A percentile compares a stretch with the other conserved stretches of the same genome.
phyloP scores from a whole-genome alignment of 1,284 basidiomycete species.

The Puccinia polysora region DNA sequence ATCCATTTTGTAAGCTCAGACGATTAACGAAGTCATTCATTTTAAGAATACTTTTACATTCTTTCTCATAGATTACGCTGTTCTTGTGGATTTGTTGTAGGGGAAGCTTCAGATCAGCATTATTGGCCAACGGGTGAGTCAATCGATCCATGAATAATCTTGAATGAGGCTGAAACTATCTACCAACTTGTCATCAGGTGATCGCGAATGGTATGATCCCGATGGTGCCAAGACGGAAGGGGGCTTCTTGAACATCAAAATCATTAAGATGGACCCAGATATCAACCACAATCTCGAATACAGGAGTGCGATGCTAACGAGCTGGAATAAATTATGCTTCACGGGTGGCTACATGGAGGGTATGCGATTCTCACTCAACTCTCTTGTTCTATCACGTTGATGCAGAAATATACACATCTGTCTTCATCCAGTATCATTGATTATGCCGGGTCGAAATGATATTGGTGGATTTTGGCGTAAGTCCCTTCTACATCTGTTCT shows the following conservation, averaged over 20 bases:
- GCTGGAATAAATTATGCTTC: slow-evolving; percentile 53
- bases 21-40: neutral
- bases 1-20: slow-evolving; percentile 50
- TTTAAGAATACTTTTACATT: neutral
- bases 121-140: slow-evolving; percentile 34
- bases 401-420: no score
- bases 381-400: no score
- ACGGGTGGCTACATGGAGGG: slow-evolving; percentile 49
- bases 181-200: neutral
- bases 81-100: neutral
- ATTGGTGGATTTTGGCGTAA: slow-evolving; percentile 47
- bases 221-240: slow-evolving; percentile 50
- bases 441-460: slow-evolving; percentile 47
- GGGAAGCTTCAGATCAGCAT: slow-evolving; percentile 39
- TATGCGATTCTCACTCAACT: no score
- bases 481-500: slow-evolving; percentile 44
- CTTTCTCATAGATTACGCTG: neutral
- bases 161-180: neutral
- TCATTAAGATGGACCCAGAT: slow-evolving; percentile 45
- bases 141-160: neutral
- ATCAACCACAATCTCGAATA: slow-evolving; percentile 42
- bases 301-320: slow-evolving; percentile 37
- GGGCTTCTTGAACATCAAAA: slow-evolving; percentile 50
- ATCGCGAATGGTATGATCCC: slow-evolving; percentile 53
- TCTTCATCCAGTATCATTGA: neutral